Evolutionary conservation across 1,284 basidiomycete species (phyloP).

Genomic region (Moesziomyces parantarcticus): DNA sequence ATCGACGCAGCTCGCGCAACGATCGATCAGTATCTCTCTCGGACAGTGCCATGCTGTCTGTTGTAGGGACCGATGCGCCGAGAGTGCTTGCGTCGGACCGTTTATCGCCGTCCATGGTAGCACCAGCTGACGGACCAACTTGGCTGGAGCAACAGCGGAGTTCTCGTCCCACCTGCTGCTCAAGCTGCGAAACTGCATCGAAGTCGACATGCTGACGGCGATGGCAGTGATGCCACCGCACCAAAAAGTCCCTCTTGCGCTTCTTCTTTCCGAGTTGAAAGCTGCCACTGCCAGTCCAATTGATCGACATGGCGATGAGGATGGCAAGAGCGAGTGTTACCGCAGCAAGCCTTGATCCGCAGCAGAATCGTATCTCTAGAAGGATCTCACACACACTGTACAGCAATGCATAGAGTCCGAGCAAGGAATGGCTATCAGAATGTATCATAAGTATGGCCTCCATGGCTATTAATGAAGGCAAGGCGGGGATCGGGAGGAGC

Average conservation of each 20-base stretch:
- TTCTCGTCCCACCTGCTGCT: not conserved
- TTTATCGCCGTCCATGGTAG: not conserved
- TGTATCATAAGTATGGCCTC: no score
- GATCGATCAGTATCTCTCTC: not conserved
- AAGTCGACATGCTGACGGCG: not conserved
- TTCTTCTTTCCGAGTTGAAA: conserved; percentile 14
- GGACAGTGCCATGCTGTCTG: no score
- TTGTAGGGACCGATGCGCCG: not conserved
- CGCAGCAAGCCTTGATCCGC: not conserved
- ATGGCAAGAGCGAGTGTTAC: not conserved
- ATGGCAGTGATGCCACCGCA: conserved; percentile 2
- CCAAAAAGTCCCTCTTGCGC: conserved; percentile 6
- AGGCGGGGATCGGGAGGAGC: no score
- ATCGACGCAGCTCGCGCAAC: conserved; percentile 11
- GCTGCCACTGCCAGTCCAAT: conserved; percentile 49
- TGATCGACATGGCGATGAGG: conserved; percentile 31
- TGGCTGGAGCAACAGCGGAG: not conserved
- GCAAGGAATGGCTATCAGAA: no score
- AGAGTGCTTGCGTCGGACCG: not conserved
- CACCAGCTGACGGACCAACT: not conserved
- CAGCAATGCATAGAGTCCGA: no score
- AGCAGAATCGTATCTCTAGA: no score
- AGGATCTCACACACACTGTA: no score
- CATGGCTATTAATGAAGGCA: no score
- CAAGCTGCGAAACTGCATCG: not conserved